Base-by-base conservation (phyloP, 2,329 filamentous ascomycete species). In the Fusarium pininemorale region DNA sequence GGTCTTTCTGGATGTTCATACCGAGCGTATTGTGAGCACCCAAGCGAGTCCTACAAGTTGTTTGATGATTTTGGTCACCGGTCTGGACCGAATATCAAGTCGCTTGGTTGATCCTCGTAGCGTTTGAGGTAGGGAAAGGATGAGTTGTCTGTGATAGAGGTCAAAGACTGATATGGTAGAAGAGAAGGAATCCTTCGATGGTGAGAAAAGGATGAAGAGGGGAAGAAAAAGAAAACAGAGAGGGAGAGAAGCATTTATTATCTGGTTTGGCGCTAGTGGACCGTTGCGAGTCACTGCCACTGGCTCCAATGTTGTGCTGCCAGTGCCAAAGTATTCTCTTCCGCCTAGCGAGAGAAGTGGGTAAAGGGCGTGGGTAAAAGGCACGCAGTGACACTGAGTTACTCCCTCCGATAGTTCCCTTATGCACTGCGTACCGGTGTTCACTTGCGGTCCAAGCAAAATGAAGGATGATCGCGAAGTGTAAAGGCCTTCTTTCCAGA, bases 281-380 rank as follows among this genome's bases (percentile, higher is more conserved):
- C 11, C 11, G 44, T 28, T 47, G 8, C 13, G 18, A 47, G 18
- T 47, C 18, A 11, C 18, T 28, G 45, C 18, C 45, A 22, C 8
- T 28, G 24, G 24, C 44, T 14, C 26, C 20, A 28, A 7, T 22
- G 45, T 28, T 28, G 6, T 28, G 12, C 45, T 47, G 45, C 26
- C 45, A 28, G 6, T 47, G 44, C 4, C 44, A 26, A 26, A 45
- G 11, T 10, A 14, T 14, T 20, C 24, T 45, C 42, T 9, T 6
- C 8, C 16, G 3, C 11, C 16, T 26, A 0, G 0, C 2, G 4
- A 45, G 7, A 12, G 26, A 26, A 9, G 7, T 1, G 7, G 16
- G 42, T 4, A 26, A 20, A 9, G 11, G 5, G 42, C n/a, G 7
- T 1, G 7, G 16, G 42, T 4, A 26, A 20, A 9, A 7, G 5